Conservation (phyloP, 148 eudicot species). For the Fagopyrum tataricum region DNA sequence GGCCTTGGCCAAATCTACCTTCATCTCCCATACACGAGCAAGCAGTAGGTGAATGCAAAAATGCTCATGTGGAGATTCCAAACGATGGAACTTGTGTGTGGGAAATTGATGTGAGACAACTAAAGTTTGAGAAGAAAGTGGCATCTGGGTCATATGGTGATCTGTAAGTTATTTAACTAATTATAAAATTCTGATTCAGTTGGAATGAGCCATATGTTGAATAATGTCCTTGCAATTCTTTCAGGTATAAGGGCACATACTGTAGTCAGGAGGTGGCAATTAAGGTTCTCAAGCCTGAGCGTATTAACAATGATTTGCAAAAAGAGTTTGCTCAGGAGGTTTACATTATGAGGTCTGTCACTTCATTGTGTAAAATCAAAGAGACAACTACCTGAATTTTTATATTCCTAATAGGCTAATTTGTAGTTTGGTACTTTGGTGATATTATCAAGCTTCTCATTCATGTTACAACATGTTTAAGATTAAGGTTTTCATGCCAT, state of each 20-base stretch:
- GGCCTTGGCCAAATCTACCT: conserved; percentile 57
- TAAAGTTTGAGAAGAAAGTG: conserved; percentile 75
- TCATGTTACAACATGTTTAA: neutral
- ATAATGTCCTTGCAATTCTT: conserved; percentile 4
- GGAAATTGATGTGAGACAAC: conserved; percentile 82
- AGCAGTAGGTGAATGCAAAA: conserved; percentile 34
- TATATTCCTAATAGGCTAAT: neutral
- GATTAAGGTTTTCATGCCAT: neutral
- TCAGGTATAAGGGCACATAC: conserved; percentile 90
- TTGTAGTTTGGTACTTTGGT: neutral
- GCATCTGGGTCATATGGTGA: conserved; percentile 99
- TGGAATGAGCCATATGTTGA: neutral
- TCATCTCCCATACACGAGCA: conserved; percentile 43
- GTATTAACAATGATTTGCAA: conserved; percentile 73
- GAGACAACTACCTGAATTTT: neutral
- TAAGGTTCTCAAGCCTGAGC: conserved; percentile 84
- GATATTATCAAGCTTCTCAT: neutral
- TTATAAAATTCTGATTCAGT: neutral
- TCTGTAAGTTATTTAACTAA: conserved; percentile 64
- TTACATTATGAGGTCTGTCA: conserved; percentile 79
- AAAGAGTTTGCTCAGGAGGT: conserved; percentile 99
- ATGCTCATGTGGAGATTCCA: conserved; percentile 72
- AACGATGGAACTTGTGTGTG: conserved; percentile 91
- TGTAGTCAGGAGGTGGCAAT: conserved; percentile 95
- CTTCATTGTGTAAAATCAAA: neutral